Evolutionary conservation across 1,284 basidiomycete species (phyloP), one percentile per base, ranked within the genome.

Genomic region (Exobasidium cylindrosporum): DNA sequence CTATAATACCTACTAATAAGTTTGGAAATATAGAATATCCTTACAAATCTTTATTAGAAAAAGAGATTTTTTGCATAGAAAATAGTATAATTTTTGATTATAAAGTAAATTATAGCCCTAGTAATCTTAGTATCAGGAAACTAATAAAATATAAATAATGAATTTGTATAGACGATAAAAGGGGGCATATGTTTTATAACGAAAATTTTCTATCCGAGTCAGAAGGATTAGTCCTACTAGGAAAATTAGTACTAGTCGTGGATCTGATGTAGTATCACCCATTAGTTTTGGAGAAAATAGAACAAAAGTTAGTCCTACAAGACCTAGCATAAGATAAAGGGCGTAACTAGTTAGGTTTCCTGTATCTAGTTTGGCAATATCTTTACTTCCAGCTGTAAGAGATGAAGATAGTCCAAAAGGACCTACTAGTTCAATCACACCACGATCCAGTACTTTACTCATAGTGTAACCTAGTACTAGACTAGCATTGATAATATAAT

Each of bases 391-490:
- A 58, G 63, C 64, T 54, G 62, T 65, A 69, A 74, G 63, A 57
- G 61, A 63, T 40, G 65, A 74, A 60, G 64, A 67, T 67, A 79
- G 62, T 65, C 78, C 78, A 57, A 60, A 52, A 24, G 62, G 65
- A 54, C 60, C 63, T 31, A 71, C 65, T 66, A 65, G 53, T 62
- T 64, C 62, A 47, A 62, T 62, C 45, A 62, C 44, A 58, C 63
- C 63, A 21, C 57, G 68, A 59, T 61, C 61, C 32, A 64, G 45
- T 28, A 54, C 53, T 50, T 57, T 69, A 56, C 50, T 59, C 61
- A 62, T 58, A 65, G 30, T 55, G 56, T 65, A 62, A 28, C 64
- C 64, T 54, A 63, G 57, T 45, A 54, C 4, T 28, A 65, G 64
- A 28, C 55, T 32, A 53, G 35, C 59, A 66, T 69, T 61, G 54